These are phyloP conservation scores for Stephania cephalantha DNA, from an alignment of 164 flowering plant species.

Conservation along the genomic window DNA sequence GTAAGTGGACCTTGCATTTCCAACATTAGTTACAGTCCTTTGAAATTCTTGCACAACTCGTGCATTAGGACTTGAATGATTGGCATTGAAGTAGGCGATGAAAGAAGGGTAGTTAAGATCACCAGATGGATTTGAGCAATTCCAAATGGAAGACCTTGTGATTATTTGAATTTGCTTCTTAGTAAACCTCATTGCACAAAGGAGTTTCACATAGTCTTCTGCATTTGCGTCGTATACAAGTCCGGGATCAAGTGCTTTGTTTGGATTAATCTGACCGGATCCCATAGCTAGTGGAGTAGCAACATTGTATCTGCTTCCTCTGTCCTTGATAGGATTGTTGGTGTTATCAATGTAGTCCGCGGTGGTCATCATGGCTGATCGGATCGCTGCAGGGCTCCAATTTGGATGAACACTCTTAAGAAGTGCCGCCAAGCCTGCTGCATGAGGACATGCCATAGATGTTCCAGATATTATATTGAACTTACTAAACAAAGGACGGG, in stretches of 20 bases:
- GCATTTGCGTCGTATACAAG: conserved; percentile 32
- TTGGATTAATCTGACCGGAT: conserved; percentile 56
- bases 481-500: conserved; percentile 11
- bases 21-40: conserved; percentile 36
- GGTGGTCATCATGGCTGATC: conserved; percentile 63
- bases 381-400: conserved; percentile 60
- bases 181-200: conserved; percentile 40
- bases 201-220: conserved; percentile 36
- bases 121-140: conserved; percentile 27
- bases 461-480: conserved; percentile 52
- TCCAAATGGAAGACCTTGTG: conserved; percentile 15
- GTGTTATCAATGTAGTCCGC: conserved; percentile 33
- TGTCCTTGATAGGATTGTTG: conserved; percentile 25
- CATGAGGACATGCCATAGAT: conserved; percentile 64
- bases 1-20: not conserved
- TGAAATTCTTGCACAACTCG: conserved; percentile 23
- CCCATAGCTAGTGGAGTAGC: conserved; percentile 53
- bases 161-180: conserved; percentile 30
- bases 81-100: conserved; percentile 29
- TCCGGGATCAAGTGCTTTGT: conserved; percentile 53
- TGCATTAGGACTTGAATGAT: conserved; percentile 7
- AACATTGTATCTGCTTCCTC: conserved; percentile 9
- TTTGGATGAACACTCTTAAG: conserved; percentile 41
- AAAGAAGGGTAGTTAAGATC: conserved; percentile 63
- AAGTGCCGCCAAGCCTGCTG: conserved; percentile 44